Conservation (phyloP, 2,329 filamentous ascomycete genomes). For the Trichoderma pleuroti region DNA sequence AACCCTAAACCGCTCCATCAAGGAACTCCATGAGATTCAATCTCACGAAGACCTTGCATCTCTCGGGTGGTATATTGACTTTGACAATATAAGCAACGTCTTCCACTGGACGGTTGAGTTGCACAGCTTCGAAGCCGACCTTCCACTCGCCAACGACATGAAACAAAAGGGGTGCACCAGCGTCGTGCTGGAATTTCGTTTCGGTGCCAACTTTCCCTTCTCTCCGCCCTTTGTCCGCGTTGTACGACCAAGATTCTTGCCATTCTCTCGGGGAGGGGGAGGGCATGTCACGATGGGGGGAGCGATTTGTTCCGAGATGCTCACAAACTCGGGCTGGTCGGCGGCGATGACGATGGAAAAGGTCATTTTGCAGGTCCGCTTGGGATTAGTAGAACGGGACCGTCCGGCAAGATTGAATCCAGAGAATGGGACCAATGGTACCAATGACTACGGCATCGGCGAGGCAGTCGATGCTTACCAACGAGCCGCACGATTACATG, state of each 20-base stretch:
- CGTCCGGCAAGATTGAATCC: constrained; percentile 68
- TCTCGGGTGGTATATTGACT: constrained; percentile 81
- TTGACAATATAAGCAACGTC: constrained; percentile 62
- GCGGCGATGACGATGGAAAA: constrained; percentile 71
- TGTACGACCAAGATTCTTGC: constrained; percentile 73
- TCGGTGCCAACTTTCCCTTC: constrained; percentile 71
- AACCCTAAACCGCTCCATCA: constrained; percentile 50
- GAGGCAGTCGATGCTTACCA: constrained; percentile 74
- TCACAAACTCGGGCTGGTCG: constrained; percentile 81
- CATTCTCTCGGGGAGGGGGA: constrained; percentile 69
- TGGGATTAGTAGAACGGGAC: constrained; percentile 68
- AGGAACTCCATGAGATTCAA: constrained; percentile 62
- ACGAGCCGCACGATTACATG: constrained; percentile 63
- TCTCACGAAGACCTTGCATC: constrained; percentile 55
- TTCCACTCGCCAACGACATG: constrained; percentile 76
- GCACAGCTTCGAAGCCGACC: constrained; percentile 68
- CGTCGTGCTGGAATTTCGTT: constrained; percentile 78
- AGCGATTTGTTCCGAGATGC: constrained; percentile 77
- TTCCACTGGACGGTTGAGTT: constrained; percentile 93
- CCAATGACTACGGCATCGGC: constrained; percentile 57
- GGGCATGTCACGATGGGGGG: constrained; percentile 83
- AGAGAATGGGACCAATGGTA: neutral
- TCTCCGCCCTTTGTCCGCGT: constrained; percentile 82
- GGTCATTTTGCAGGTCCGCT: constrained; percentile 73
- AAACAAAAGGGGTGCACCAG: constrained; percentile 57